A percentile compares a stretch with the other conserved stretches of the same genome.
Conservation (phyloP, 495 filamentous ascomycete species). For the Tuber melanosporum region DNA sequence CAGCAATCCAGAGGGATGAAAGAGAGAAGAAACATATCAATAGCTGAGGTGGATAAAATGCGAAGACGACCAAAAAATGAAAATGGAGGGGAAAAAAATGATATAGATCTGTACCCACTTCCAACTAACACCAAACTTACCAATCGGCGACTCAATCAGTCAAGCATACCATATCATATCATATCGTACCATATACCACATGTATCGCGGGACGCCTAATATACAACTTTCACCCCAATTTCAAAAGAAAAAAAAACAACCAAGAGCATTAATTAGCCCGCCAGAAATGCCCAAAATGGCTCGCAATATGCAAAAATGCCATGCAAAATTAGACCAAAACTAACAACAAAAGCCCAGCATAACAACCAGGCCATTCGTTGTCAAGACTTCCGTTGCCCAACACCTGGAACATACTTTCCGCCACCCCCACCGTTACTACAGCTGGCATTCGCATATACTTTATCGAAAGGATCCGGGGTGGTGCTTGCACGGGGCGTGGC, state of each 20-base stretch:
- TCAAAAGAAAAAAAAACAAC: not conserved
- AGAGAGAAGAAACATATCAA: not conserved
- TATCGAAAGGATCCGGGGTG: not conserved
- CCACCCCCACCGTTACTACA: not conserved
- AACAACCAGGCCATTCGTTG: not conserved
- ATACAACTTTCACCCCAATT: not conserved
- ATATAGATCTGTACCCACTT: not conserved
- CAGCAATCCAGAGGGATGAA: not conserved
- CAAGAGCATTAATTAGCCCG: not conserved
- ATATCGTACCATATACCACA: not conserved
- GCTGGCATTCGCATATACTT: not conserved
- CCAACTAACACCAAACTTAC: not conserved
- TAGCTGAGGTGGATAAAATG: not conserved
- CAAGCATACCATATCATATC: not conserved
- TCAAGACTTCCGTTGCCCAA: not conserved
- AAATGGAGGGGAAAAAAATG: not conserved
- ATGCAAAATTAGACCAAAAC: not conserved
- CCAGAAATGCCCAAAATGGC: not conserved
- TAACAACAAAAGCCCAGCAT: not conserved
- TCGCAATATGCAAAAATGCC: not conserved
- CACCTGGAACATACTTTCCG: not conserved
- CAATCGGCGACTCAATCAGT: not conserved
- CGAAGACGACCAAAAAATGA: not conserved
- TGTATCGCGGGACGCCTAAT: not conserved
- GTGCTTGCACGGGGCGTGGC: not conserved